Percentiles rank a stretch among this genome's conserved stretches.
Conservation (phyloP, 257 asterid genomes). For the Solanum peruvianum region DNA sequence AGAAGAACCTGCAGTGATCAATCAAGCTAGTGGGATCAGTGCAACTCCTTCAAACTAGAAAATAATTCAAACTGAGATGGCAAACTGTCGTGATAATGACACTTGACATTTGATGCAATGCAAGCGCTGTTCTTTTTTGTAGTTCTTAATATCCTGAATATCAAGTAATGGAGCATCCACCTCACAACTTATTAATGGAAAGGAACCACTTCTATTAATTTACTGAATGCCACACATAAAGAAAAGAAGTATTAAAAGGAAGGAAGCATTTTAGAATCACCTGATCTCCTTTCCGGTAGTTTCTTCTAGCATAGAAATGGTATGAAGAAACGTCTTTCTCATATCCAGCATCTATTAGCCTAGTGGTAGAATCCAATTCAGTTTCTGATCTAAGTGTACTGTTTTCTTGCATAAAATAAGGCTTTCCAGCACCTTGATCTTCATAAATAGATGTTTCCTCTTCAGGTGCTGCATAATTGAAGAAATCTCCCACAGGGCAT, state of each 20-base stretch:
- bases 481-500: constrained; percentile 92
- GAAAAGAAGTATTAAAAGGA: neutral
- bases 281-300: constrained; percentile 76
- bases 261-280: constrained; percentile 21
- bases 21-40: neutral
- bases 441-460: constrained; percentile 26
- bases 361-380: constrained; percentile 9
- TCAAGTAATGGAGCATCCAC: neutral
- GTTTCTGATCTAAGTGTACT: neutral
- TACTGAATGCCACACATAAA: neutral
- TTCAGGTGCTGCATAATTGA: constrained; percentile 78
- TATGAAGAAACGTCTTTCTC: constrained; percentile 47
- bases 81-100: neutral
- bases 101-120: neutral
- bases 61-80: neutral
- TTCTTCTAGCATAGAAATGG: constrained; percentile 66
- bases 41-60: neutral
- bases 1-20: constrained; percentile 54
- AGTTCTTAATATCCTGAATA: neutral
- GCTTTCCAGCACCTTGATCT: neutral
- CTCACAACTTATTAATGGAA: neutral
- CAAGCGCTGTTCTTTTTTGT: neutral
- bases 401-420: constrained; percentile 10
- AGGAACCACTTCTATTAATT: neutral
- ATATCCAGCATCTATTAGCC: constrained; percentile 70